Evolutionary conservation across 331 rosid species (phyloP).

Genomic region (Spiraea crenata): DNA sequence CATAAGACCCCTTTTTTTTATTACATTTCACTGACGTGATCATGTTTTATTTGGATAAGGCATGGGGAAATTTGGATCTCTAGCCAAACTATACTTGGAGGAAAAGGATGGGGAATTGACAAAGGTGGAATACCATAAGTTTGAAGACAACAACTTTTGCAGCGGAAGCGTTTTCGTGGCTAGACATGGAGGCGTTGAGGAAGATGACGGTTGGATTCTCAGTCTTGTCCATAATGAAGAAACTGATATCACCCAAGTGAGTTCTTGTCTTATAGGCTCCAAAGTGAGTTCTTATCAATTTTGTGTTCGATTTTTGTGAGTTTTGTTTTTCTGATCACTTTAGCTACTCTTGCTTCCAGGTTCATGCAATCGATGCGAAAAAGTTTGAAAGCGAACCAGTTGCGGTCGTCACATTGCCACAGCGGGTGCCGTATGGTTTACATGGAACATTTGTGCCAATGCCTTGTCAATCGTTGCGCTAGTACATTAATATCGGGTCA

Average conservation of each 20-base stretch:
- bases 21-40: background rate
- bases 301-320: too few relatives aligned
- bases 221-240: conserved; percentile 78
- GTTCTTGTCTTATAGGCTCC: conserved; percentile 28
- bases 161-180: conserved; percentile 61
- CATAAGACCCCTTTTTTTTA: too few relatives aligned
- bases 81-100: conserved; percentile 60
- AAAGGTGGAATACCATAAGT: conserved; percentile 55
- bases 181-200: conserved; percentile 39
- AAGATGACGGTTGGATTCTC: conserved; percentile 83
- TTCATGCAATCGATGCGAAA: conserved; percentile 46
- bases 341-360: conserved; percentile 37
- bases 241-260: conserved; percentile 58
- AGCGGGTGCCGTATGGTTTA: conserved; percentile 75
- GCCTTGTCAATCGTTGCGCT: background rate
- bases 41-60: conserved; percentile 25
- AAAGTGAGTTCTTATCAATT: too few relatives aligned
- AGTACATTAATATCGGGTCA: too few relatives aligned
- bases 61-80: conserved; percentile 45
- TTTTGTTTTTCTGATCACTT: background rate
- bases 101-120: conserved; percentile 29
- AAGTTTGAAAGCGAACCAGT: conserved; percentile 40
- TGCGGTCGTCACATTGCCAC: conserved; percentile 53
- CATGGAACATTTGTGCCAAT: conserved; percentile 68
- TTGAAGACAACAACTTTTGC: conserved; percentile 56